phyloP scores from a whole-genome alignment of 1,284 basidiomycete species.

The Sporisorium iseilematis-ciliati region DNA sequence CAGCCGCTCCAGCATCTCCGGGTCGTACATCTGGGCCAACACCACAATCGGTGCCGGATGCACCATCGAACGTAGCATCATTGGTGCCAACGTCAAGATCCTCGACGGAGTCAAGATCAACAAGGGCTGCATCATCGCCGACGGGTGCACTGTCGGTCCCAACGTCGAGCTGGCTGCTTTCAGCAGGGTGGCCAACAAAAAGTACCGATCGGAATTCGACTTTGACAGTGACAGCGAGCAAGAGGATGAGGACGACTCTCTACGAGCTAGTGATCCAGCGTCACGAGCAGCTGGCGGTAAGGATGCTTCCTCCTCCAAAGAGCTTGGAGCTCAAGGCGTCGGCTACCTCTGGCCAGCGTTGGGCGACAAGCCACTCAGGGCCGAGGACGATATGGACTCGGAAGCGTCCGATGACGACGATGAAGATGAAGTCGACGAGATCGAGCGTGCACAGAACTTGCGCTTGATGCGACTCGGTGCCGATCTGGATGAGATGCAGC shows the following conservation, averaged over 20 bases:
- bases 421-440: constrained; percentile 51
- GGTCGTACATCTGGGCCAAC: constrained; percentile 60
- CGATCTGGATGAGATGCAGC: constrained; percentile 44
- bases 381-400: constrained; percentile 26
- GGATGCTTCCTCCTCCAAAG: constrained; percentile 18
- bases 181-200: constrained; percentile 76
- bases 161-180: constrained; percentile 78
- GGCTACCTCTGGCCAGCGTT: constrained; percentile 64
- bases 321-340: constrained; percentile 45
- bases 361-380: constrained; percentile 26
- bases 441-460: constrained; percentile 53
- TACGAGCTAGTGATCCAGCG: constrained; percentile 42
- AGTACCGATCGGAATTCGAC: constrained; percentile 43
- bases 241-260: constrained; percentile 53
- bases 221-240: constrained; percentile 52
- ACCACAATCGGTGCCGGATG: constrained; percentile 77
- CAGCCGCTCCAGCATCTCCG: constrained; percentile 33
- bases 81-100: constrained; percentile 81
- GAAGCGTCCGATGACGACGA: constrained; percentile 46
- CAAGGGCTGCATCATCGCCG: constrained; percentile 69
- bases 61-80: constrained; percentile 75
- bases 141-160: constrained; percentile 66
- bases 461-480: constrained; percentile 51
- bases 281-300: constrained; percentile 10
- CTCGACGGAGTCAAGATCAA: constrained; percentile 77